phyloP scores from a whole-genome alignment of 2,329 filamentous ascomycete species.

The Sporothrix luriei region DNA sequence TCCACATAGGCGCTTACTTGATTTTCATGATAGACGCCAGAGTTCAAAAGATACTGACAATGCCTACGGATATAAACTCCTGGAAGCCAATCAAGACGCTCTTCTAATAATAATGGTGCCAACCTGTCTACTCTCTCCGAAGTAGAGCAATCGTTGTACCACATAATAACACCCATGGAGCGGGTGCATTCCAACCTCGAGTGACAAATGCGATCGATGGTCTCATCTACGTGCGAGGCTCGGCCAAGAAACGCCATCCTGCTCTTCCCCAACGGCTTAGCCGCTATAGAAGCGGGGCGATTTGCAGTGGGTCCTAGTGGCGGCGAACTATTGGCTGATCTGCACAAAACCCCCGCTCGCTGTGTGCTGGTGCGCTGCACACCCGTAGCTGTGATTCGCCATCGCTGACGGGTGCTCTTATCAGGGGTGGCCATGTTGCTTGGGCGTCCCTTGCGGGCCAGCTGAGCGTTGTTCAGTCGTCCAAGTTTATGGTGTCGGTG shows the following conservation, averaged over 20 bases:
- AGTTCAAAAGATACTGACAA: too few species aligned
- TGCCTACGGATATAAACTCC: too few species aligned
- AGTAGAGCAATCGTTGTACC: too few species aligned
- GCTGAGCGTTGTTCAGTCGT: not conserved
- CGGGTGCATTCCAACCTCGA: not conserved
- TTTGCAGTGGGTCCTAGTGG: constrained; percentile 25
- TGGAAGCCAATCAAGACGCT: too few species aligned
- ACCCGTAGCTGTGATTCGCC: constrained; percentile 30
- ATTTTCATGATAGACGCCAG: too few species aligned
- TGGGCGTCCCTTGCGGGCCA: constrained; percentile 8
- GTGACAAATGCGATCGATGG: not conserved
- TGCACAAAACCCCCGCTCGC: constrained; percentile 26
- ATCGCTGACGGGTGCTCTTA: constrained; percentile 18
- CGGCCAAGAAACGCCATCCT: not conserved
- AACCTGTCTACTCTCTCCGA: too few species aligned
- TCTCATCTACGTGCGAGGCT: not conserved
- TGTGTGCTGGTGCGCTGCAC: constrained; percentile 23
- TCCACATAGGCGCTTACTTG: too few species aligned
- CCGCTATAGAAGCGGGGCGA: constrained; percentile 31
- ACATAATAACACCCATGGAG: too few species aligned
- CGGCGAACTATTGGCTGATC: constrained; percentile 29
- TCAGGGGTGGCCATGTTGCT: constrained; percentile 16
- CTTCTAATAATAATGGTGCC: too few species aligned
- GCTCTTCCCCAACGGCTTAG: not conserved
- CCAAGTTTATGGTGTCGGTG: not conserved